Conservation (phyloP, 805 yeast species). For the Sugiyamaella lignohabitans region DNA sequence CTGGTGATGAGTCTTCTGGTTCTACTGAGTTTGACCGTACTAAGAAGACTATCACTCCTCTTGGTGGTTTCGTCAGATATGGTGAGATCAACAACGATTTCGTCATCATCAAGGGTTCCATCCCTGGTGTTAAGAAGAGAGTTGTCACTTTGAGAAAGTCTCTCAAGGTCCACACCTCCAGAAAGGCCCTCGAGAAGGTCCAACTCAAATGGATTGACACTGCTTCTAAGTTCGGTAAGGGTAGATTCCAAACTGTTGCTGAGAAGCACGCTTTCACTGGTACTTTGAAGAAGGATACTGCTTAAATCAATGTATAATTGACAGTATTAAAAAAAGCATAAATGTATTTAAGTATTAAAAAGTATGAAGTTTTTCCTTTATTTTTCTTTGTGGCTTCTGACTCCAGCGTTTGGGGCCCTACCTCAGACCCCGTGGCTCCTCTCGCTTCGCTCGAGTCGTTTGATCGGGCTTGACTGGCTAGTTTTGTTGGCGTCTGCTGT, state of each 20-base stretch:
- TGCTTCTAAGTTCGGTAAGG: slow-evolving; percentile 99
- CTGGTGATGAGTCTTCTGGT: slow-evolving; percentile 88
- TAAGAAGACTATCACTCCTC: slow-evolving; percentile 98
- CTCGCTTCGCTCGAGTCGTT: no score
- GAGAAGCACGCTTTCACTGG: slow-evolving; percentile 99
- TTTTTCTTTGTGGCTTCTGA: no score
- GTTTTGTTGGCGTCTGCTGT: no score
- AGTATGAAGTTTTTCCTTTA: background rate
- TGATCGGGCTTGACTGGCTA: no score
- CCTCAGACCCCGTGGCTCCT: no score
- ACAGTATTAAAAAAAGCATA: background rate
- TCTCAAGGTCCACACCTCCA: slow-evolving; percentile 93
- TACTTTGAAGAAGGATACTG: slow-evolving; percentile 70
- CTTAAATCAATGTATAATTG: background rate
- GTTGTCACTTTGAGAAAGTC: slow-evolving; percentile 98
- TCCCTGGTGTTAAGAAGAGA: slow-evolving; percentile 99
- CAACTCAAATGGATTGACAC: slow-evolving; percentile 99
- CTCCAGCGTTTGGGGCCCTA: no score
- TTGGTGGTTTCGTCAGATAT: slow-evolving; percentile 99
- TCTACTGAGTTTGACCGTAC: slow-evolving; percentile 99
- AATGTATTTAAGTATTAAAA: background rate
- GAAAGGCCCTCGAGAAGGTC: slow-evolving; percentile 95
- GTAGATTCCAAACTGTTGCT: slow-evolving; percentile 99
- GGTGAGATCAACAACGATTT: slow-evolving; percentile 98
- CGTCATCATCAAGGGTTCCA: slow-evolving; percentile 95